A percentile compares a stretch with the other conserved stretches of the same genome.
Evolutionary conservation across 2,329 filamentous ascomycete genomes (phyloP).

Genomic region (Boeremia exigua): DNA sequence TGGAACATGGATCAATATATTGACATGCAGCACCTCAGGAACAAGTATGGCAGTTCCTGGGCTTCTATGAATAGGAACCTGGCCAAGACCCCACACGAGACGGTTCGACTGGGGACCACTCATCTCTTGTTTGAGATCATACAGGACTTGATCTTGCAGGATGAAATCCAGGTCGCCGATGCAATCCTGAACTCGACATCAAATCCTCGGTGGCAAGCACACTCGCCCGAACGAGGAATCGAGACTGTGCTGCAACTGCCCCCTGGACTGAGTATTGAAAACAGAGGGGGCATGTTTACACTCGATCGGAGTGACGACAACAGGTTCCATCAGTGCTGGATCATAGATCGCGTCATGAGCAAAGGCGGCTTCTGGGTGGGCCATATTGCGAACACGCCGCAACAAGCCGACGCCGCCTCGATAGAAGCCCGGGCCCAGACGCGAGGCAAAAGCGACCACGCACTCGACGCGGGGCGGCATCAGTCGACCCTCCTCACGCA

Average conservation of each 20-base stretch:
- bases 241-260: not conserved
- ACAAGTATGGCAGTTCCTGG: not conserved
- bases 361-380: conserved; percentile 1
- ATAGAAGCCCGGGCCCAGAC: no score
- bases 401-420: not conserved
- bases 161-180: not conserved
- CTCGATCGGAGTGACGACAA: not conserved
- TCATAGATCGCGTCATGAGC: not conserved
- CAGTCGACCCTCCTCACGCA: not conserved
- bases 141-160: not conserved
- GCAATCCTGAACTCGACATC: not conserved
- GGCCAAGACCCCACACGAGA: not conserved
- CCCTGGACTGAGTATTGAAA: not conserved
- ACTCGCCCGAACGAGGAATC: not conserved
- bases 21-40: not conserved
- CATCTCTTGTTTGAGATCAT: not conserved
- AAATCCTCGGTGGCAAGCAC: not conserved
- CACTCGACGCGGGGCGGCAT: not conserved
- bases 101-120: not conserved
- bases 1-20: not conserved
- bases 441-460: no score
- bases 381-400: not conserved
- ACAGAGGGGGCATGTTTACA: not conserved
- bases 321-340: not conserved
- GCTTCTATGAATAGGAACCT: not conserved